Evolutionary conservation across 1,139 yeast genomes (phyloP).

Genomic region (Pneumocystis murina): DNA sequence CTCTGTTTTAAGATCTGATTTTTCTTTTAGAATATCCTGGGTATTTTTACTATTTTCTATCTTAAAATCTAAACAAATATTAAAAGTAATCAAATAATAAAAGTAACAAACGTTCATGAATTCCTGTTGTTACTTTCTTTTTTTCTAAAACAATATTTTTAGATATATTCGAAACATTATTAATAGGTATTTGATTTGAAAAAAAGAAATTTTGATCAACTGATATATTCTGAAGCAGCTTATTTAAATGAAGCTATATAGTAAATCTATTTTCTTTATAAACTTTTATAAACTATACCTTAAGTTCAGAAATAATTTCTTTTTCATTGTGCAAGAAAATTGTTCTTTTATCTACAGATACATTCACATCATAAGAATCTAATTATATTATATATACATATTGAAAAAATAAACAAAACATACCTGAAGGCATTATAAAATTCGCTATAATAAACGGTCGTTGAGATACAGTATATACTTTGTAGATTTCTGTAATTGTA

Average conservation of each 20-base stretch:
- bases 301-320: neutral
- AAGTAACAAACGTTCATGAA: neutral
- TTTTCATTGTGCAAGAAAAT: conserved; percentile 55
- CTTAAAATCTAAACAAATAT: neutral
- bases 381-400: conserved; percentile 24
- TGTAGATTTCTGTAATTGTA: conserved; percentile 58
- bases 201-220: neutral
- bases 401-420: neutral
- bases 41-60: neutral
- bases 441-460: conserved; percentile 59
- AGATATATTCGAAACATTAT: neutral
- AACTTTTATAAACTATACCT: neutral
- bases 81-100: neutral
- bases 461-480: conserved; percentile 54
- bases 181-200: neutral
- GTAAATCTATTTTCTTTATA: neutral
- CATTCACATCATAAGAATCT: conserved; percentile 55
- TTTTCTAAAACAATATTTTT: neutral
- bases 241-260: neutral
- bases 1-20: neutral
- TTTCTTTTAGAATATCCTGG: neutral
- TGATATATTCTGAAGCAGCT: neutral
- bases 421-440: conserved; percentile 28
- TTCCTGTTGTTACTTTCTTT: neutral
- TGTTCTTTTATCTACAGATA: conserved; percentile 78